Base-by-base conservation (phyloP, 2,329 filamentous ascomycete species). In the Trichoderma polysporum region DNA sequence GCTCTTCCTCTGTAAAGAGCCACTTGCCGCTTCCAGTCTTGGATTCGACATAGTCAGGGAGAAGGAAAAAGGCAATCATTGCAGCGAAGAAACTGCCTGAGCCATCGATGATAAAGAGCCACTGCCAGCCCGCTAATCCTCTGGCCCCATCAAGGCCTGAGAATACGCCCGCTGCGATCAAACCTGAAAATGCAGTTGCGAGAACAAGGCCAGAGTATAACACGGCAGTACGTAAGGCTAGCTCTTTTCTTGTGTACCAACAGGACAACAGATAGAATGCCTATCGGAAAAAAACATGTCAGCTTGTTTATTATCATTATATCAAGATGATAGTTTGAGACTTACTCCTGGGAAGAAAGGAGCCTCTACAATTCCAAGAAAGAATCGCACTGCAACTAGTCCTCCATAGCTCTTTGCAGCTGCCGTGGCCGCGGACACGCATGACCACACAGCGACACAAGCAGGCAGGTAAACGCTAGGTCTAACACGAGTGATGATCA, bases 101-200 rank as follows among this genome's bases (percentile, higher is more conserved):
- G 7, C 89, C 89, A 73, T 91, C 88, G 25, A 91, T 84, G 54
- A 91, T 88, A 76, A 91, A 91, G 0, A 90, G 80, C 73, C 86
- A 89, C 17, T 86, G 79, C 88, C 88, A 91, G 3, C 88, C 88
- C 3, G 81, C 77, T 2, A 89, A 76, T 0, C 88, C 88, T 8
- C 76, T 77, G 2, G 79, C 76, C 4, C 83, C 80, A 9, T 74
- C 70, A 56, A 75, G 71, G 2, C 67, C 53, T 5, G 72, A 68
- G 1, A 86, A 86, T 58, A 92, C 90, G 1, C 88, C 86, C 0
- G 84, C 85, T 0, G 84, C 83, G 37, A 88, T 84, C 2, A 88
- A 75, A 2, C 88, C 89, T 0, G 88, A 88, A 72, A 92, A 91
- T 0, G 89, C 89, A 0, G 88, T 88, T 0, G 87, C 88, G 6